These are phyloP conservation scores for Blastobotrys robertii DNA, from an alignment of 805 yeast species.

Conservation along the genomic window DNA sequence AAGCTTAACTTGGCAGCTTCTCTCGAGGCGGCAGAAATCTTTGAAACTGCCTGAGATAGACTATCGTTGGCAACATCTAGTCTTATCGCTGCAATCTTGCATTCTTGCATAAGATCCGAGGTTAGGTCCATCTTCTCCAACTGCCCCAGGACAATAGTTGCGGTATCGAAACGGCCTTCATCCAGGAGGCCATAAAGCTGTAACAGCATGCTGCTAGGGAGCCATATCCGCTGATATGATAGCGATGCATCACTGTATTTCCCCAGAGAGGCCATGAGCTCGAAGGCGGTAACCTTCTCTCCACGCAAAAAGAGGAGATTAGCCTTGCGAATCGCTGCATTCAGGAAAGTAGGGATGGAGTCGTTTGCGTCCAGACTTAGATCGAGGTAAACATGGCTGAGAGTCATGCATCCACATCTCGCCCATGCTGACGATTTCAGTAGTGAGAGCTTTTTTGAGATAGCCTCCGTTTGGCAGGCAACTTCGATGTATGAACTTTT, in stretches of 20 bases:
- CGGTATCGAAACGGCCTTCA: slow-evolving; percentile 4
- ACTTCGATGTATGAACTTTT: slow-evolving; percentile 14
- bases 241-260: slow-evolving; percentile 5
- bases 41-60: slow-evolving; percentile 13
- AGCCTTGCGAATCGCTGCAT: slow-evolving; percentile 4
- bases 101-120: slow-evolving; percentile 6
- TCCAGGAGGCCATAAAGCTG: slow-evolving; percentile 7
- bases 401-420: slow-evolving; percentile 11
- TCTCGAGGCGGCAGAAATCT: slow-evolving; percentile 39
- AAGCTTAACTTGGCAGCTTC: slow-evolving; percentile 34
- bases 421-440: slow-evolving; percentile 13
- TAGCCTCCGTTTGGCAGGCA: slow-evolving; percentile 6
- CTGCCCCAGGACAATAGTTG: slow-evolving; percentile 6
- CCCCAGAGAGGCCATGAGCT: slow-evolving; percentile 3
- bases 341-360: slow-evolving; percentile 2
- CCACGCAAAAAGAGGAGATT: slow-evolving; percentile 6
- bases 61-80: slow-evolving; percentile 10
- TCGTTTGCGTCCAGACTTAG: neutral
- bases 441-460: slow-evolving; percentile 3
- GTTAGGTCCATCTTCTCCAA: slow-evolving; percentile 1
- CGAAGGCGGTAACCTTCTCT: slow-evolving; percentile 1
- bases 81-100: slow-evolving; percentile 19
- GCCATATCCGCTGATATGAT: slow-evolving; percentile 12
- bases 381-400: slow-evolving; percentile 12
- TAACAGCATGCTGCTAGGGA: slow-evolving; percentile 9